Evolutionary conservation across 2,329 filamentous ascomycete genomes (phyloP).

Genomic region (Coniochaeta sp.): DNA sequence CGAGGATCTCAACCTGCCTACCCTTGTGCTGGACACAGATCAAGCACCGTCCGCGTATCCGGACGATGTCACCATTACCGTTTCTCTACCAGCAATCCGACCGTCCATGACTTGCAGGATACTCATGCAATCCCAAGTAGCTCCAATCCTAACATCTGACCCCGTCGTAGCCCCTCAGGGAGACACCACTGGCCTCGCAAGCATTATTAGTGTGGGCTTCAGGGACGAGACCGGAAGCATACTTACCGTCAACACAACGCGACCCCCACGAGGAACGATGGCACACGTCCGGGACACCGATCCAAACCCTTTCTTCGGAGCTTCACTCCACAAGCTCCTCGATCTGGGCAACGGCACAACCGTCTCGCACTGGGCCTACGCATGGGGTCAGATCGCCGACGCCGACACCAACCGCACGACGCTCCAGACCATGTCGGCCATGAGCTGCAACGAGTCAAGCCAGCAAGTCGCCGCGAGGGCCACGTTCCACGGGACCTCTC

Average conservation of each 20-base stretch:
- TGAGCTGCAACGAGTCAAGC: constrained; percentile 29
- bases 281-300: background rate
- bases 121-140: constrained; percentile 14
- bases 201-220: constrained; percentile 3
- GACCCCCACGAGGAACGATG: background rate
- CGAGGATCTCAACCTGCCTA: constrained; percentile 21
- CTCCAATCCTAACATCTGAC: constrained; percentile 13
- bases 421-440: constrained; percentile 21
- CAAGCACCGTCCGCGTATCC: constrained; percentile 3
- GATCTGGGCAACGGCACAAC: constrained; percentile 12
- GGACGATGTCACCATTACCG: constrained; percentile 14
- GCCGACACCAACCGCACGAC: constrained; percentile 15
- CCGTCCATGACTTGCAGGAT: constrained; percentile 20
- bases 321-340: constrained; percentile 9
- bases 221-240: constrained; percentile 11
- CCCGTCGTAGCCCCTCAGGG: background rate
- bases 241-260: constrained; percentile 9
- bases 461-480: constrained; percentile 12
- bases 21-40: constrained; percentile 10
- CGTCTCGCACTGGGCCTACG: constrained; percentile 21
- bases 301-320: constrained; percentile 16
- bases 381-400: constrained; percentile 24
- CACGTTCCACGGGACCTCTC: constrained; percentile 10
- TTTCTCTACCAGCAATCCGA: constrained; percentile 22
- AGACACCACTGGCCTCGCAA: background rate